Evolutionary conservation across 371 early-diverging fungal genomes (phyloP).

Genomic region (Apophysomyces ossiformis): DNA sequence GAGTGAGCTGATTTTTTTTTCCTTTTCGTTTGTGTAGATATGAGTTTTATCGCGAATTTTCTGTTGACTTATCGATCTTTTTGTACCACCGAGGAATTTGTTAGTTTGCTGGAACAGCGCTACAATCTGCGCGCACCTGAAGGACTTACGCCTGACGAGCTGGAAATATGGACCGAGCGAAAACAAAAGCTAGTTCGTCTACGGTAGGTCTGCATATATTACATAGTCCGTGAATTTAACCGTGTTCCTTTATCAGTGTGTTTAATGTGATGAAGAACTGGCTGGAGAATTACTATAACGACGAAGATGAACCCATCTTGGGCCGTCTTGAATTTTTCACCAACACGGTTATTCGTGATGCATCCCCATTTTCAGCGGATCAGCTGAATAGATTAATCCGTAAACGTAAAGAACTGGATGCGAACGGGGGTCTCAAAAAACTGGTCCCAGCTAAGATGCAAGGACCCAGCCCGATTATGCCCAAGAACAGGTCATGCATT

Average conservation of each 20-base stretch:
- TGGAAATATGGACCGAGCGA: conserved; percentile 79
- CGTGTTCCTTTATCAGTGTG: conserved; percentile 45
- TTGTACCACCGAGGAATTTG: conserved; percentile 73
- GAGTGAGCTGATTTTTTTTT: conserved; percentile 9
- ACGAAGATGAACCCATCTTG: conserved; percentile 69
- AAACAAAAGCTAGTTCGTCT: conserved; percentile 85
- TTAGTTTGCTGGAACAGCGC: conserved; percentile 72
- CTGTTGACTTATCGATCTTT: conserved; percentile 91
- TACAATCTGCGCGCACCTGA: conserved; percentile 74
- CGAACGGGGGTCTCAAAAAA: conserved; percentile 58
- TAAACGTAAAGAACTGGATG: conserved; percentile 64
- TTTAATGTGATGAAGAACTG: conserved; percentile 89
- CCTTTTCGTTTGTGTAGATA: conserved; percentile 54
- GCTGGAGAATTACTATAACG: conserved; percentile 86
- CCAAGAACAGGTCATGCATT: conserved; percentile 64
- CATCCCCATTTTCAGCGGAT: conserved; percentile 71
- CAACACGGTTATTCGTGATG: conserved; percentile 71
- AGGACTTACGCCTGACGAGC: conserved; percentile 67
- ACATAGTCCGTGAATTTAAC: not conserved
- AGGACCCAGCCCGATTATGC: conserved; percentile 73
- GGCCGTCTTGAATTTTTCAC: conserved; percentile 78
- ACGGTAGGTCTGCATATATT: conserved; percentile 47
- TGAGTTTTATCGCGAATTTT: conserved; percentile 79
- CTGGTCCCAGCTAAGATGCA: conserved; percentile 64
- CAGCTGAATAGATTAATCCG: conserved; percentile 71